Base-by-base conservation (phyloP, 176 grass and related monocot species). In the Themeda triandra region DNA sequence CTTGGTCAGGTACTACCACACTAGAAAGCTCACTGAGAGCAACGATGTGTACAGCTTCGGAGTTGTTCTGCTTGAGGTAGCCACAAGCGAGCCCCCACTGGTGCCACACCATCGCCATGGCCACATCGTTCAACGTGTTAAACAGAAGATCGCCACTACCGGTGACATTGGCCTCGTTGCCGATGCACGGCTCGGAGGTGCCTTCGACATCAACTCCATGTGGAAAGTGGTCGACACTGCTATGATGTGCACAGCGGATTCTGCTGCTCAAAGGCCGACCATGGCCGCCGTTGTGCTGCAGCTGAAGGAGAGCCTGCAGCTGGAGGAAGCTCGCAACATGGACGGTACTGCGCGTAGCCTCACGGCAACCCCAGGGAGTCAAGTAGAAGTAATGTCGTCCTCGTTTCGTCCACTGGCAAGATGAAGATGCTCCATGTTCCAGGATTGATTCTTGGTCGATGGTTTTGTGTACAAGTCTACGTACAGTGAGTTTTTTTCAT, bases 41-140 rank as follows among this genome's bases (percentile, higher is more conserved):
- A 80, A 80, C 10, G 36, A 37, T 6, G 36, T 37, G 36, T 37
- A 37, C 36, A 37, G 36, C 36, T 37, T 37, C 36, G 36, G 88
- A 27, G 56, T 84, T 53, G 82, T 85, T 75, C 17, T 85, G 8
- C 15, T 85, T 3, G 82, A 85, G 82, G 21, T 77, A 23, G 64
- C 33, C 36, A 77, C 82, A 0, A 37, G 82, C 19, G 58, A 67
- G 71, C 33, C 71, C 17, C 71, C 82, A 3, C 24, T 85, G 0
- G 25, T 67, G 37, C 39, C 56, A 8, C 44, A 45, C 44, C 44
- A 4, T 45, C 56, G 71, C 56, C 21, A 66, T 33, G 59, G 41
- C 6, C 82, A 66, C 56, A 73, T 85, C 1, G 32, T 66, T 18
- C 40, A 30, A 32, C 59, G 82, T 33, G 51, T 85, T 6, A 77